A percentile compares a stretch with the other conserved stretches of the same genome.
Conservation (phyloP, 2,329 filamentous ascomycete genomes). For the Colletotrichum horii region DNA sequence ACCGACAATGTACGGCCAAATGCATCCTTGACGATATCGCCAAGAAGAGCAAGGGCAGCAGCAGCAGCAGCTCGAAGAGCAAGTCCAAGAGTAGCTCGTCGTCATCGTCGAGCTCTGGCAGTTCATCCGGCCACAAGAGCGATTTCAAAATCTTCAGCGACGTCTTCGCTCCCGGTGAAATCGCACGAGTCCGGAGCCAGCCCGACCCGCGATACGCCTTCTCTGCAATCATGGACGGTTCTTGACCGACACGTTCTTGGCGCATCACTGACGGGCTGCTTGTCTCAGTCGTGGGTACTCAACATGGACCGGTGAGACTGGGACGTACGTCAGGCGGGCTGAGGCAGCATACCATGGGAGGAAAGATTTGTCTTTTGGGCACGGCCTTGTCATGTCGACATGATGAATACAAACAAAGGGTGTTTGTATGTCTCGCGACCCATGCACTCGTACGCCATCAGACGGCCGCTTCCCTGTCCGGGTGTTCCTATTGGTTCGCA, state of each 20-base stretch:
- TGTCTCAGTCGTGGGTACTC: slow-evolving; percentile 9
- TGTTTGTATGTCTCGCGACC: slow-evolving; percentile 10
- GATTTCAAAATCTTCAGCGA: slow-evolving; percentile 60
- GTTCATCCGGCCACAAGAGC: slow-evolving; percentile 29
- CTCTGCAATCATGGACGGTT: slow-evolving; percentile 22
- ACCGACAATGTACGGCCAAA: slow-evolving; percentile 55
- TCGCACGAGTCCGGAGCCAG: slow-evolving; percentile 53
- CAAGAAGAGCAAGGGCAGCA: slow-evolving; percentile 47
- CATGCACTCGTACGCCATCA: neutral
- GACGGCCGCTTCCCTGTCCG: neutral
- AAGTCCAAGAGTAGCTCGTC: slow-evolving; percentile 37
- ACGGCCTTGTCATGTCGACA: neutral
- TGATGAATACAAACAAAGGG: neutral
- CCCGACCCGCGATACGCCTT: slow-evolving; percentile 59
- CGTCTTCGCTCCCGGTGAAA: slow-evolving; percentile 56
- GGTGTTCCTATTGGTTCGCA: neutral
- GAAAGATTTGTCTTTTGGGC: neutral
- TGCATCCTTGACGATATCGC: slow-evolving; percentile 60
- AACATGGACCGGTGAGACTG: neutral
- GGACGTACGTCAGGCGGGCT: slow-evolving; percentile 14
- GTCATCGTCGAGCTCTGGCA: slow-evolving; percentile 31
- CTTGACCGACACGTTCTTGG: slow-evolving; percentile 7
- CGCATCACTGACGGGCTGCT: neutral
- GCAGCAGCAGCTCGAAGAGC: slow-evolving; percentile 32
- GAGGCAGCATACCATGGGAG: neutral